A percentile compares a stretch with the other conserved stretches of the same genome.
Conservation (phyloP, 148 eudicot species). For the Rhododendron williamsianum region DNA sequence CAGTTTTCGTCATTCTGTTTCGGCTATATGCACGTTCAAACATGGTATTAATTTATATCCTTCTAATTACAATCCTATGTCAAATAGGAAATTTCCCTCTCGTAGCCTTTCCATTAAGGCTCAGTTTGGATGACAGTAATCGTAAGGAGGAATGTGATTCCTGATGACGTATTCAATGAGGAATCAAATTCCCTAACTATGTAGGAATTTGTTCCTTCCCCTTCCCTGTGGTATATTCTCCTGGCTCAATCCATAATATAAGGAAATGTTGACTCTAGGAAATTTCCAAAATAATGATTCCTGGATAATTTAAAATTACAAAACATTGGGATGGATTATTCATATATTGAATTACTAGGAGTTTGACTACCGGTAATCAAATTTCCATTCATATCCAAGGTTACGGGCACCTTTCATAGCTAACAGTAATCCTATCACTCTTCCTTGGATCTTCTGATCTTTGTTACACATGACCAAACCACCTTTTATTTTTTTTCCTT, state of each 20-base stretch:
- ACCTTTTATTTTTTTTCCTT: background rate
- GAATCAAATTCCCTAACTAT: background rate
- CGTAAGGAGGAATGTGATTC: background rate
- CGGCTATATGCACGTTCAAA: background rate
- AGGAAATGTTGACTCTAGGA: background rate
- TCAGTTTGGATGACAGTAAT: background rate
- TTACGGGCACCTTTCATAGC: too few species aligned
- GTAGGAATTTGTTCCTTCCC: background rate
- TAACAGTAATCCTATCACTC: background rate
- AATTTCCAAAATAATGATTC: background rate
- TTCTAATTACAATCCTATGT: background rate
- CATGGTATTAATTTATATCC: background rate
- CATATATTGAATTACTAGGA: too few species aligned
- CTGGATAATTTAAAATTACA: background rate
- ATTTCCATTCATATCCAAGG: too few species aligned
- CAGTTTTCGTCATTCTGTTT: background rate
- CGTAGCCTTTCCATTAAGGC: background rate
- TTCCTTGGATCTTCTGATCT: background rate
- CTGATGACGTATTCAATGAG: background rate
- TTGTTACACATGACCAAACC: background rate
- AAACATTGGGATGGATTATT: background rate
- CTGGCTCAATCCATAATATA: background rate
- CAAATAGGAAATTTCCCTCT: background rate
- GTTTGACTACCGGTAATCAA: too few species aligned
- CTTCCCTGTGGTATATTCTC: background rate